A percentile compares a stretch with the other conserved stretches of the same genome.
phyloP scores from a whole-genome alignment of 768 basidiomycete species.

The Strobilomyces confusus region DNA sequence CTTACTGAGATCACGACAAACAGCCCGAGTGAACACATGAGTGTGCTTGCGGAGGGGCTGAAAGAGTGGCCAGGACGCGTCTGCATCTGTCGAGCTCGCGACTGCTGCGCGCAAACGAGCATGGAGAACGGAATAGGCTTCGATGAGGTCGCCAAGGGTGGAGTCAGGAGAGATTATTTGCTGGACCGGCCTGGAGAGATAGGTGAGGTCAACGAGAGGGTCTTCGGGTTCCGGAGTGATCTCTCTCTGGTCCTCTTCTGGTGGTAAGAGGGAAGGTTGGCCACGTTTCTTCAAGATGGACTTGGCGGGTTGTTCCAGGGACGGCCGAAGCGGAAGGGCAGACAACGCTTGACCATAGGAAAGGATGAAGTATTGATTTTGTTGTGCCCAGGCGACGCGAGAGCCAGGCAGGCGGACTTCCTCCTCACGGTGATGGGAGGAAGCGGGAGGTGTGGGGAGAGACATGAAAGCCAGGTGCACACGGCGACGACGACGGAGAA shows the following conservation, averaged over 20 bases:
- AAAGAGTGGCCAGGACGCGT: constrained; percentile 69
- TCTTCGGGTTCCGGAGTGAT: constrained; percentile 74
- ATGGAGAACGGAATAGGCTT: constrained; percentile 69
- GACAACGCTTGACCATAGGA: constrained; percentile 28
- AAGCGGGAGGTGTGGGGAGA: constrained; percentile 60
- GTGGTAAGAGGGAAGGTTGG: constrained; percentile 31
- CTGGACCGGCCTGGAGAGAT: constrained; percentile 62
- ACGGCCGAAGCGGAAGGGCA: constrained; percentile 30
- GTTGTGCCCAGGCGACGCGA: constrained; percentile 51
- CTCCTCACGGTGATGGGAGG: constrained; percentile 55
- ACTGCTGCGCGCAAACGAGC: constrained; percentile 54
- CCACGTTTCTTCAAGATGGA: constrained; percentile 66
- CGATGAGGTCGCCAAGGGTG: constrained; percentile 56
- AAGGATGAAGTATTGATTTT: constrained; percentile 45
- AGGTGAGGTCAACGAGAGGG: constrained; percentile 58
- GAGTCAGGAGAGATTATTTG: constrained; percentile 50
- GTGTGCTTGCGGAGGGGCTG: constrained; percentile 59
- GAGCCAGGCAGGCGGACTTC: constrained; percentile 40
- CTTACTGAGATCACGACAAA: constrained; percentile 66
- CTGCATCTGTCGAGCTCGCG: constrained; percentile 43
- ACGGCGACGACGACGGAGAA: constrained; percentile 12
- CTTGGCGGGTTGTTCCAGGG: constrained; percentile 45
- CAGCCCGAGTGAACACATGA: constrained; percentile 47
- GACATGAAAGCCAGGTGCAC: constrained; percentile 28
- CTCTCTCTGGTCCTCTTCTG: constrained; percentile 51